Evolutionary conservation across 164 flowering plant genomes (phyloP).

Genomic region (Berberis vulgaris): DNA sequence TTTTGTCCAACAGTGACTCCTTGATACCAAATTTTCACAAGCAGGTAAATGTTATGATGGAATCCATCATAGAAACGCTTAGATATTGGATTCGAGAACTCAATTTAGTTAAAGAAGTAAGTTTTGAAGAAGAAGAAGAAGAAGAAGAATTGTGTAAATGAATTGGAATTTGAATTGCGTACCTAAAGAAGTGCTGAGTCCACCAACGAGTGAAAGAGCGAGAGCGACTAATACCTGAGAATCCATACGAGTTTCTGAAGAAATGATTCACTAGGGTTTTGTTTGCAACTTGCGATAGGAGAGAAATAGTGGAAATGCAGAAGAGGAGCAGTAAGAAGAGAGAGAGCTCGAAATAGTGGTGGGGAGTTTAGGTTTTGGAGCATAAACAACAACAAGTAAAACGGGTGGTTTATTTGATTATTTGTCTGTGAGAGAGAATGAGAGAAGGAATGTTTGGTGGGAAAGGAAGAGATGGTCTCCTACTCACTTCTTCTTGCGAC

Average conservation of each 20-base stretch:
- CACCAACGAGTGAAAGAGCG: constrained; percentile 75
- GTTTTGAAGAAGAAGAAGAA: too few species aligned
- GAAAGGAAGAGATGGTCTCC: neutral
- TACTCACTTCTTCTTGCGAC: neutral
- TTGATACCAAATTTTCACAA: too few species aligned
- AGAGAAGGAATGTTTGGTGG: neutral
- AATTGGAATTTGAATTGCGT: neutral
- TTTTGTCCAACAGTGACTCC: too few species aligned
- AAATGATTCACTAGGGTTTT: neutral
- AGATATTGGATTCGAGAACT: too few species aligned
- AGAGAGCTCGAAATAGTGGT: neutral
- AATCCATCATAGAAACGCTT: too few species aligned
- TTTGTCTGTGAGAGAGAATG: neutral
- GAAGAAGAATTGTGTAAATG: neutral
- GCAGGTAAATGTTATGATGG: too few species aligned
- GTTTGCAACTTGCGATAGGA: neutral
- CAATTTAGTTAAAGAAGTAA: too few species aligned
- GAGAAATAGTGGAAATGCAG: neutral
- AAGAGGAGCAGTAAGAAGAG: neutral
- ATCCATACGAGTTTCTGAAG: constrained; percentile 40
- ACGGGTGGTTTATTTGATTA: neutral
- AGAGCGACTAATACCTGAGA: constrained; percentile 79
- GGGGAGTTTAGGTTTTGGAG: neutral
- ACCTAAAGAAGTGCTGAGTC: constrained; percentile 88
- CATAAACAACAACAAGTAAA: neutral